Conservation (phyloP, 495 filamentous ascomycete species). For the Penicillium turbatum region DNA sequence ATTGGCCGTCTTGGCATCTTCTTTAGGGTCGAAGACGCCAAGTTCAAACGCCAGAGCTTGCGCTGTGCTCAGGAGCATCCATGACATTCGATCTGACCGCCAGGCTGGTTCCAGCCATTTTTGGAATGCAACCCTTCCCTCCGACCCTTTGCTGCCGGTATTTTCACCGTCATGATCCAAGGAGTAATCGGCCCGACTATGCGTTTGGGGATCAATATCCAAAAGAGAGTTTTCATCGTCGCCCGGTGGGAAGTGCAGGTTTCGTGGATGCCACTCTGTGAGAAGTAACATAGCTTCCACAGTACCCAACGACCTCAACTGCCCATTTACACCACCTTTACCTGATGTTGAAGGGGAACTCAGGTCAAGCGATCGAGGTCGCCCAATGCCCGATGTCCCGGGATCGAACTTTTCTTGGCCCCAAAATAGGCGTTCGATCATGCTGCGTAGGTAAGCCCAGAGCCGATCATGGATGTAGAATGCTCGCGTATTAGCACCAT, state of each 20-base stretch:
- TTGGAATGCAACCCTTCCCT: slow-evolving; percentile 64
- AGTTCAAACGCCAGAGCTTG: slow-evolving; percentile 88
- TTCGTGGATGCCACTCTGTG: slow-evolving; percentile 94
- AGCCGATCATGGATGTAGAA: slow-evolving; percentile 92
- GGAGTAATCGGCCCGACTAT: slow-evolving; percentile 32
- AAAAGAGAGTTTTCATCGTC: slow-evolving; percentile 67
- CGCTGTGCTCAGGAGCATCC: slow-evolving; percentile 93
- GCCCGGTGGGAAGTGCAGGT: slow-evolving; percentile 89
- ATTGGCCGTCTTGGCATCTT: slow-evolving; percentile 43
- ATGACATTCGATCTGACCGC: slow-evolving; percentile 95
- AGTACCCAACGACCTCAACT: slow-evolving; percentile 83
- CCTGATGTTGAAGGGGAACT: slow-evolving; percentile 49
- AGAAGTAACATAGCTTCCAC: slow-evolving; percentile 90
- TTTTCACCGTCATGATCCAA: slow-evolving; percentile 36
- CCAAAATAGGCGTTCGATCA: slow-evolving; percentile 93
- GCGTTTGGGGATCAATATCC: slow-evolving; percentile 44
- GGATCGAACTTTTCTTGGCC: slow-evolving; percentile 92
- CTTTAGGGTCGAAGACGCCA: slow-evolving; percentile 86
- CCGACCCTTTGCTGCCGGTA: slow-evolving; percentile 34
- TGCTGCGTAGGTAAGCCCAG: slow-evolving; percentile 90
- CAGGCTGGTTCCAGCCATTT: slow-evolving; percentile 96
- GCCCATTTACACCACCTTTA: slow-evolving; percentile 55
- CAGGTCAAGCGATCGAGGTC: slow-evolving; percentile 56
- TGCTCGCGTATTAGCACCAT: slow-evolving; percentile 76
- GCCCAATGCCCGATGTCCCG: slow-evolving; percentile 75